These are phyloP conservation scores for Talaromyces marneffei DNA, from an alignment of 2,329 filamentous ascomycete genomes.

Conservation along the genomic window DNA sequence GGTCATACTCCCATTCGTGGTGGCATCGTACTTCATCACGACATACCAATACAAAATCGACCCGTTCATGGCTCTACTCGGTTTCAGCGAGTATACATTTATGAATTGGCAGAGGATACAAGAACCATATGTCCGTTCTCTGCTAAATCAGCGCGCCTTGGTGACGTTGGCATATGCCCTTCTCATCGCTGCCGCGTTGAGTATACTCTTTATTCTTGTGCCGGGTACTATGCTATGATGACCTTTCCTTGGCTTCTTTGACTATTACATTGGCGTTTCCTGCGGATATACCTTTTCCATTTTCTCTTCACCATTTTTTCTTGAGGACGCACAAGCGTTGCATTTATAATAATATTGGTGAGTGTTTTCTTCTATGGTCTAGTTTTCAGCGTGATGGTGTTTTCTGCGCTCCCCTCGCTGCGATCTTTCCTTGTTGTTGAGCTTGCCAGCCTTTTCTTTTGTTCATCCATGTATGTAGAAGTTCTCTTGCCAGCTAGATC, in stretches of 20 bases:
- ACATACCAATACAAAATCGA: conserved; percentile 96
- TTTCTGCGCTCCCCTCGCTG: not conserved
- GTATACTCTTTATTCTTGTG: conserved; percentile 88
- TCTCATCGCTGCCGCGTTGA: conserved; percentile 72
- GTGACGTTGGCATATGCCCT: conserved; percentile 73
- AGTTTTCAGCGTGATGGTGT: not conserved
- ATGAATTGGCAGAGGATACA: conserved; percentile 83
- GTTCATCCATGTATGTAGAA: not conserved
- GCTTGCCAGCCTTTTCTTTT: not conserved
- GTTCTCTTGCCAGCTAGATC: not conserved
- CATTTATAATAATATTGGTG: conserved; percentile 4
- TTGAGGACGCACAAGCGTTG: conserved; percentile 2
- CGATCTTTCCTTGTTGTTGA: not conserved
- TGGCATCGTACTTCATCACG: conserved; percentile 81
- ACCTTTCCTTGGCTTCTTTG: not conserved
- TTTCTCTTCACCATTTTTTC: not conserved
- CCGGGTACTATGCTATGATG: conserved; percentile 56
- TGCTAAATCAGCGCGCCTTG: conserved; percentile 74
- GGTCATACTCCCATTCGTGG: conserved; percentile 82
- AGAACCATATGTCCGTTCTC: conserved; percentile 82
- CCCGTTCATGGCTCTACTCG: conserved; percentile 79
- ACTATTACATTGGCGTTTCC: conserved; percentile 6
- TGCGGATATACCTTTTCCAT: conserved; percentile 12
- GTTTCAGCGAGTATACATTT: conserved; percentile 92
- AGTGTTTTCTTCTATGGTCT: too few relatives aligned